Evolutionary conservation across 192 early-diverging fungal species (phyloP).

Genomic region (Martensiomyces pterosporus): DNA sequence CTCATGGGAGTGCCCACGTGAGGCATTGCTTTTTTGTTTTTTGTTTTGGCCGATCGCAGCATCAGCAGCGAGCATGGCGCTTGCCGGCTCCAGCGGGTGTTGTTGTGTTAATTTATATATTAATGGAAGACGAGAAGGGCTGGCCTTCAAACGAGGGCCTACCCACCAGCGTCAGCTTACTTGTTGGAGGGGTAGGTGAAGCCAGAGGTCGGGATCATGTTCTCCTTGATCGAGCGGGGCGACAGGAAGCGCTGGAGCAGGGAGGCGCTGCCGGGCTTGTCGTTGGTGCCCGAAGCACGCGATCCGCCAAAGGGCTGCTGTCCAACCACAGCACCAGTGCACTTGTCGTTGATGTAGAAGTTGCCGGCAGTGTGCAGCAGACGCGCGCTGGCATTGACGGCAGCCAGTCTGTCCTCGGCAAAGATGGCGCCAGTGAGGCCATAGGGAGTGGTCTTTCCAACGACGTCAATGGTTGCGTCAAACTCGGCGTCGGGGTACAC

Average conservation of each 20-base stretch:
- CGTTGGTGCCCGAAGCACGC: slow-evolving; percentile 94
- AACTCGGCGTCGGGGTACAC: slow-evolving; percentile 82
- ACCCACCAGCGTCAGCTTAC: too few species aligned
- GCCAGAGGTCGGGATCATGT: slow-evolving; percentile 76
- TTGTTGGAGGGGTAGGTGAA: slow-evolving; percentile 87
- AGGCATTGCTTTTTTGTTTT: too few species aligned
- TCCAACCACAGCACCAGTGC: slow-evolving; percentile 94
- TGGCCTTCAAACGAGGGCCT: too few species aligned
- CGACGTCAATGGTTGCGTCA: slow-evolving; percentile 67
- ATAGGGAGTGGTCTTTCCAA: slow-evolving; percentile 77
- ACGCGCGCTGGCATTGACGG: slow-evolving; percentile 65
- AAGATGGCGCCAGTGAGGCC: slow-evolving; percentile 90
- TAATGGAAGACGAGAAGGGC: too few species aligned
- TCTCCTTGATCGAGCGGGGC: slow-evolving; percentile 94
- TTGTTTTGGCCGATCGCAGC: too few species aligned
- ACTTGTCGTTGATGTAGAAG: slow-evolving; percentile 99
- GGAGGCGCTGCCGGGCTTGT: slow-evolving; percentile 89
- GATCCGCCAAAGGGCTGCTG: slow-evolving; percentile 98
- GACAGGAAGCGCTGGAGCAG: slow-evolving; percentile 85
- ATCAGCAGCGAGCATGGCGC: too few species aligned
- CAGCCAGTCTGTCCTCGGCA: slow-evolving; percentile 78
- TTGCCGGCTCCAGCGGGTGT: too few species aligned
- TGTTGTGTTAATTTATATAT: too few species aligned
- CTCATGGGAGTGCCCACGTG: too few species aligned
- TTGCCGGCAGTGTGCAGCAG: slow-evolving; percentile 91